These are phyloP conservation scores for Nakazawaea peltata DNA, from an alignment of 805 yeast genomes.

Conservation along the genomic window DNA sequence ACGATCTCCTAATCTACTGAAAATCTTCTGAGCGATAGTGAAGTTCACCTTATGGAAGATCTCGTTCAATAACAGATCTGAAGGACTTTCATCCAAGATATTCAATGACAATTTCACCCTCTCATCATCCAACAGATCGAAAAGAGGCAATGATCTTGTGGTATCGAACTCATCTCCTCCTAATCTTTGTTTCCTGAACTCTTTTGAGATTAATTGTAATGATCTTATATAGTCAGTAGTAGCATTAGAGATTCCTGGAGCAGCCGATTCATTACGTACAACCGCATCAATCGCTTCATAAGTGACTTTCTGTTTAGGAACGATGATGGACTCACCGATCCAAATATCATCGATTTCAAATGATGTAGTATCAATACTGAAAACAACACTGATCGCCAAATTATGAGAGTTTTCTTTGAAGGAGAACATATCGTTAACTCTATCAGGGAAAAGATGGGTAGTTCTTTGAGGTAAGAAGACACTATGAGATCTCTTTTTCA, in stretches of 20 bases:
- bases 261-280: conserved; percentile 18
- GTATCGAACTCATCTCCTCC: conserved; percentile 39
- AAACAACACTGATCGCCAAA: conserved; percentile 69
- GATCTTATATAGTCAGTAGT: conserved; percentile 62
- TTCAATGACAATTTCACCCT: conserved; percentile 64
- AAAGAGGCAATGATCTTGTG: conserved; percentile 48
- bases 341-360: conserved; percentile 69
- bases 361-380: conserved; percentile 66
- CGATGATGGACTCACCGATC: conserved; percentile 64
- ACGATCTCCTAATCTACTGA: conserved; percentile 67
- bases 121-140: conserved; percentile 84
- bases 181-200: conserved; percentile 63
- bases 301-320: conserved; percentile 50
- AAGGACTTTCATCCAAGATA: conserved; percentile 53
- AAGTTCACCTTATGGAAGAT: conserved; percentile 73
- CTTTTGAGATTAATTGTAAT: conserved; percentile 54
- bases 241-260: conserved; percentile 34
- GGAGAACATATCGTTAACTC: conserved; percentile 51
- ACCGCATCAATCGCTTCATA: conserved; percentile 50
- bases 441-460: conserved; percentile 60
- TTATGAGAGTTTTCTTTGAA: conserved; percentile 52
- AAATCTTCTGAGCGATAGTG: conserved; percentile 75
- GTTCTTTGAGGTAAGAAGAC: conserved; percentile 78
- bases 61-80: conserved; percentile 61
- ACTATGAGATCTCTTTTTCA: conserved; percentile 83